A percentile compares a stretch with the other conserved stretches of the same genome.
phyloP scores from a whole-genome alignment of 768 basidiomycete species.

The Lactarius sp. region DNA sequence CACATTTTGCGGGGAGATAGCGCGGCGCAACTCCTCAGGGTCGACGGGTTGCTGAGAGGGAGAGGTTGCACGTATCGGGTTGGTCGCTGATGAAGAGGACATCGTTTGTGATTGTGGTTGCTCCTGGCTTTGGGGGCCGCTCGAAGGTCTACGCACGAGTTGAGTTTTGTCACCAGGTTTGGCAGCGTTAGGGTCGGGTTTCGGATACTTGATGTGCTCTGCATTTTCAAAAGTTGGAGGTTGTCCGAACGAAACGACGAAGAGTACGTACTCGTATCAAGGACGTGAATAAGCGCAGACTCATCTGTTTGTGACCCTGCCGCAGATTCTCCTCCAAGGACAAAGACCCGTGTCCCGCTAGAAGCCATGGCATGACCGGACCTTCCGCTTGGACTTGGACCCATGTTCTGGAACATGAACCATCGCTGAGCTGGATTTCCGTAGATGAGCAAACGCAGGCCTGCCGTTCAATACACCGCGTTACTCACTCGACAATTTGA shows the following conservation, averaged over 20 bases:
- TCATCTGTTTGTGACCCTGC: slow-evolving; percentile 71
- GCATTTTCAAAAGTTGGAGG: slow-evolving; percentile 3
- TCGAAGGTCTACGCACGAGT: slow-evolving; percentile 46
- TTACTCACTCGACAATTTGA: slow-evolving; percentile 90
- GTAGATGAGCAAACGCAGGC: background rate
- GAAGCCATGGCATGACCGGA: slow-evolving; percentile 99
- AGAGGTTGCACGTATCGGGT: slow-evolving; percentile 57
- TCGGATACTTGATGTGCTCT: slow-evolving; percentile 90
- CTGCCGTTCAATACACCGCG: background rate
- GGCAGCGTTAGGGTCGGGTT: slow-evolving; percentile 49
- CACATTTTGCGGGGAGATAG: slow-evolving; percentile 55
- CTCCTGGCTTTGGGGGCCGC: slow-evolving; percentile 25
- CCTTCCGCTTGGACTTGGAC: slow-evolving; percentile 85
- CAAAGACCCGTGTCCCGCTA: slow-evolving; percentile 81
- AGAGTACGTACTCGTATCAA: slow-evolving; percentile 82
- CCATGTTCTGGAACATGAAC: slow-evolving; percentile 99
- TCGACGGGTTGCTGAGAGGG: slow-evolving; percentile 47
- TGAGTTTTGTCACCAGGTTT: slow-evolving; percentile 34
- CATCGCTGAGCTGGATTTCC: slow-evolving; percentile 76
- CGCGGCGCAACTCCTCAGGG: slow-evolving; percentile 55
- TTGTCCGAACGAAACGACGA: background rate
- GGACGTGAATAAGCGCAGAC: slow-evolving; percentile 74
- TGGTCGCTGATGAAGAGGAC: slow-evolving; percentile 28
- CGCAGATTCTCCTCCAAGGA: slow-evolving; percentile 92
- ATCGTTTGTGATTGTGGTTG: slow-evolving; percentile 14